Conservation (phyloP, 2,329 filamentous ascomycete genomes). For the Graphiopsis chlorocephala region DNA sequence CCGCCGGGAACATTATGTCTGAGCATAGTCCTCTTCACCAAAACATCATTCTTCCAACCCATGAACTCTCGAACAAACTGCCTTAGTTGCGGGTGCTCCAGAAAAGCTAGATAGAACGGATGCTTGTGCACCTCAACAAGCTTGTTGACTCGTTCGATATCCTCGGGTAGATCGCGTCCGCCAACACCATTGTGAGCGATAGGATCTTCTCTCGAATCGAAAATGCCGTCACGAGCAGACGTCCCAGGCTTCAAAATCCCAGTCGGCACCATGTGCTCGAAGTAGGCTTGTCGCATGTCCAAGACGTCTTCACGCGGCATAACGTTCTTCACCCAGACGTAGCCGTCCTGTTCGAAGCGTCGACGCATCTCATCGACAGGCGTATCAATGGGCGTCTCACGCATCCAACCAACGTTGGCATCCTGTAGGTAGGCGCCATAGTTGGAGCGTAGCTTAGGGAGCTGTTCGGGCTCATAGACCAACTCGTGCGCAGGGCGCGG, state of each 20-base stretch:
- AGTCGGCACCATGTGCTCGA: constrained; percentile 38
- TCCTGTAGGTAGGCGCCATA: constrained; percentile 28
- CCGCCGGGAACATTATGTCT: constrained; percentile 41
- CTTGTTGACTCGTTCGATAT: constrained; percentile 26
- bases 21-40: constrained; percentile 38
- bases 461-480: constrained; percentile 23
- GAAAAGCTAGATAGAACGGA: constrained; percentile 35
- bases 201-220: constrained; percentile 37
- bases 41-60: constrained; percentile 37
- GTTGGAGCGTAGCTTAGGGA: constrained; percentile 31
- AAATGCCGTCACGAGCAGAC: constrained; percentile 42
- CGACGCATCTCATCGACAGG: constrained; percentile 40
- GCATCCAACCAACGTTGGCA: constrained; percentile 34
- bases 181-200: constrained; percentile 28
- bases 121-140: constrained; percentile 36
- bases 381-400: constrained; percentile 34
- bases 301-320: constrained; percentile 45
- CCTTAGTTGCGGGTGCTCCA: constrained; percentile 37
- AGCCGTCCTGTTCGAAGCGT: constrained; percentile 40
- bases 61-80: constrained; percentile 38
- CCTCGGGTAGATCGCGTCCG: constrained; percentile 30
- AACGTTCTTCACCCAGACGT: constrained; percentile 43
- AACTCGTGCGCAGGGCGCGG: constrained; percentile 28
- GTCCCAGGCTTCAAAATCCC: constrained; percentile 41
- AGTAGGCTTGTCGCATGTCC: constrained; percentile 41